These are phyloP conservation scores for Pseudocohnilembus persalinus DNA, from an alignment of 169 alveolate genomes.

Conservation along the genomic window DNA sequence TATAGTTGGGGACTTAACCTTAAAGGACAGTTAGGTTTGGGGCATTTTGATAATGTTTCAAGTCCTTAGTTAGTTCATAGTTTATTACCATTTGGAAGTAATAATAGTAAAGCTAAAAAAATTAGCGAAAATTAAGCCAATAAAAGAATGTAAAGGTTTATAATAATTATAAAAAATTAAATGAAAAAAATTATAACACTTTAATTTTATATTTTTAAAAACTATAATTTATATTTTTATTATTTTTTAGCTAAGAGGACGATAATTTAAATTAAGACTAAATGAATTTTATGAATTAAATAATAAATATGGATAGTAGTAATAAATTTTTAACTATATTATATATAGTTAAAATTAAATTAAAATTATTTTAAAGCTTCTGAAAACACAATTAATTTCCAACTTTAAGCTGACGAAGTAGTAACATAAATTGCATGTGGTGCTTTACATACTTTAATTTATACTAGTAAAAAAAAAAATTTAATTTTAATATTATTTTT, in stretches of 20 bases:
- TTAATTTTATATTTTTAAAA: too few relatives aligned
- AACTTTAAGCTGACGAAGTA: slow-evolving; percentile 55
- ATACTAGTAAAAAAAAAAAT: slow-evolving; percentile 57
- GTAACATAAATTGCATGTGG: slow-evolving; percentile 76
- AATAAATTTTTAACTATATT: slow-evolving; percentile 12
- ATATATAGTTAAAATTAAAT: slow-evolving; percentile 4
- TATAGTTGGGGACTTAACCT: slow-evolving; percentile 78
- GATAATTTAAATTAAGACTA: too few relatives aligned
- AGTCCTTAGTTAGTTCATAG: slow-evolving; percentile 57
- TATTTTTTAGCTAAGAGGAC: too few relatives aligned
- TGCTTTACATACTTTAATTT: slow-evolving; percentile 67
- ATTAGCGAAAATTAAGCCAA: slow-evolving; percentile 37
- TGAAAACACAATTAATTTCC: slow-evolving; percentile 29
- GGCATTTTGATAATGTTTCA: slow-evolving; percentile 61
- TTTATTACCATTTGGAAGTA: slow-evolving; percentile 51
- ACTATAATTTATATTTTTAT: too few relatives aligned
- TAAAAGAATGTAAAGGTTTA: slow-evolving; percentile 51
- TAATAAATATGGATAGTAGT: too few relatives aligned
- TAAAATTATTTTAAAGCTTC: slow-evolving; percentile 3
- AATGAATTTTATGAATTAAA: too few relatives aligned
- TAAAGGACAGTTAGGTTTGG: slow-evolving; percentile 71
- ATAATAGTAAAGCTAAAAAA: slow-evolving; percentile 36
- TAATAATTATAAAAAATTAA: too few relatives aligned
- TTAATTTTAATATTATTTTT: neutral
- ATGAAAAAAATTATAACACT: too few relatives aligned